Base-by-base conservation (phyloP, 495 filamentous ascomycete genomes). In the Bacidia rubella region DNA sequence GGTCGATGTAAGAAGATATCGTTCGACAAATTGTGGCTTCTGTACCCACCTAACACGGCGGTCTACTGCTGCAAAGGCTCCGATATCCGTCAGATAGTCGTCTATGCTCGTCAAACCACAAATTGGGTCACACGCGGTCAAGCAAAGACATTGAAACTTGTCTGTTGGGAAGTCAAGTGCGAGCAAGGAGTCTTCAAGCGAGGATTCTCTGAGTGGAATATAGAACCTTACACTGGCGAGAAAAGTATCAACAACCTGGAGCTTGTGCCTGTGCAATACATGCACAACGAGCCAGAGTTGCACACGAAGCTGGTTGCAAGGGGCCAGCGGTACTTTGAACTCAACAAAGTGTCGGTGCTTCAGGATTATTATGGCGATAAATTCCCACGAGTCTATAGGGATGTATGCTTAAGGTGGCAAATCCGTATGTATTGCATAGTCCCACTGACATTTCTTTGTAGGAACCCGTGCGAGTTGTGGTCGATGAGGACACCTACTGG, bases 351-450 rank as follows among this genome's bases (percentile, higher is more conserved):
- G 21, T 26, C 52, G n/a, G 49, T 39, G 27, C 55, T 57, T 10
- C 55, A 57, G 23, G 51, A 54, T 10, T 57, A 57, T 22, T 54
- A 50, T 19, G 55, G 55, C 11, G 38, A 54, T 20, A 2, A 27
- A 11, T 57, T 57, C 22, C 55, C 55, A n/a, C 35, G 51, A 25
- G 51, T 50, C 11, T 57, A 54, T 32, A 57, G 51, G 39, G 55
- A 57, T 19, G 55, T 57, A n/a, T 22, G 44, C 49, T 32, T 26
- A 2, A 20, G n/a, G 25, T 10, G 29, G 29, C 19, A 20, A 2
- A 44, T 0, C 17, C 3, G 10, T 2, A 11, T 9, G 42, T 47
- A 12, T 11, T 1, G 17, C 15, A 3, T 32, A 12, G n/a, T 19
- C 41, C 40, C 3, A 27, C 42, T 57, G 19, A 52, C 2, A 15